phyloP scores from a whole-genome alignment of 2,329 filamentous ascomycete species.

The Lachnellula arida region DNA sequence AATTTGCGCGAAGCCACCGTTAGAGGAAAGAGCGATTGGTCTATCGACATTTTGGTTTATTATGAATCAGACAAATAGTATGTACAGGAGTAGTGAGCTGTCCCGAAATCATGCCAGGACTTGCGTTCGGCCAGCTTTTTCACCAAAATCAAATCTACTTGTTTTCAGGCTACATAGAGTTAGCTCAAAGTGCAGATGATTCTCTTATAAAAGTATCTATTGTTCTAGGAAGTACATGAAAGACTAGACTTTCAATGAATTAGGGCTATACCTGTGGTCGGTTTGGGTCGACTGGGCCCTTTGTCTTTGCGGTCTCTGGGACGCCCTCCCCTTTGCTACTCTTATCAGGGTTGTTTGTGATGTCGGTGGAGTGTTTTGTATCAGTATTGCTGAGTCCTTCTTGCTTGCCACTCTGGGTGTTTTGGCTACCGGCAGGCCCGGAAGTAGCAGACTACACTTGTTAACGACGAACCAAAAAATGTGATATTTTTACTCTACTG shows the following conservation, averaged over 20 bases:
- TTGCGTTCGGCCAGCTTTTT: background rate
- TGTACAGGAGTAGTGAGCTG: conserved; percentile 14
- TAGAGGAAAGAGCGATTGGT: background rate
- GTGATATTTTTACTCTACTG: background rate
- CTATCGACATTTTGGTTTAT: background rate
- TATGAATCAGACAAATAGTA: conserved; percentile 1
- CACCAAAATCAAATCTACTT: conserved; percentile 5
- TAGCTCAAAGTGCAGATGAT: conserved; percentile 9
- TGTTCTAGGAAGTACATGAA: conserved; percentile 8
- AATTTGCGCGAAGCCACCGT: too few species aligned
- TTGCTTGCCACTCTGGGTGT: conserved; percentile 47
- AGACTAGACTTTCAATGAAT: conserved; percentile 1
- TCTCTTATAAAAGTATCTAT: conserved; percentile 12
- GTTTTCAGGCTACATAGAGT: conserved; percentile 15
- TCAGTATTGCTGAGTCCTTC: conserved; percentile 47
- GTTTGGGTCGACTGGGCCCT: conserved; percentile 41
- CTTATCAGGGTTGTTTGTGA: conserved; percentile 41
- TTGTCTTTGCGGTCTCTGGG: conserved; percentile 50
- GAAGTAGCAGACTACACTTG: conserved; percentile 21
- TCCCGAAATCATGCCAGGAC: background rate
- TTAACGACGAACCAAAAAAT: conserved; percentile 7
- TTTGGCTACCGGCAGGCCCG: conserved; percentile 31
- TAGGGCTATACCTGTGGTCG: conserved; percentile 23
- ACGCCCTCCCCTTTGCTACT: conserved; percentile 54
- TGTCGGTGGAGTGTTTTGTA: conserved; percentile 44